Percentiles rank a stretch among this genome's conserved stretches.
phyloP scores from a whole-genome alignment of 2,329 filamentous ascomycete species.

The Penicillium sclerotiorum region DNA sequence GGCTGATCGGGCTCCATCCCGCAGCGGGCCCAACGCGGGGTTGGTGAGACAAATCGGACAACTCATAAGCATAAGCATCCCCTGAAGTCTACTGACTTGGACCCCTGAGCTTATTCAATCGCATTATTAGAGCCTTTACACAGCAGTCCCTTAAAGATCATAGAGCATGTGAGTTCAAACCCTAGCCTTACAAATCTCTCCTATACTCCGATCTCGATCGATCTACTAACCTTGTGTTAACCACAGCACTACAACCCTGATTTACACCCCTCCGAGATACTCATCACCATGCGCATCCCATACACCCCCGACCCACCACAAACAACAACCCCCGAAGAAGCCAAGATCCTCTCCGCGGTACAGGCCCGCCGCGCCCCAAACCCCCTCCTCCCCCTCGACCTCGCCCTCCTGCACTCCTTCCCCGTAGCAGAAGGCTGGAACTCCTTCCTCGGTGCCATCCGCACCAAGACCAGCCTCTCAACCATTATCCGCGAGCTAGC shows the following conservation, averaged over 20 bases:
- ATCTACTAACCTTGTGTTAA: background rate
- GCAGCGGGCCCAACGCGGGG: constrained; percentile 25
- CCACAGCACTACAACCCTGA: background rate
- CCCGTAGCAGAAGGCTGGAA: constrained; percentile 63
- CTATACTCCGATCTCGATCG: too few relatives aligned
- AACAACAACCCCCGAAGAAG: constrained; percentile 50
- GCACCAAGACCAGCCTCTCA: constrained; percentile 55
- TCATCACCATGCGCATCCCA: constrained; percentile 53
- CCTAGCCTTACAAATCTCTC: too few relatives aligned
- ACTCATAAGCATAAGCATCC: too few relatives aligned
- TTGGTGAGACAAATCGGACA: constrained; percentile 15
- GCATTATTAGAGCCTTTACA: too few relatives aligned
- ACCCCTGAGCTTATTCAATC: too few relatives aligned
- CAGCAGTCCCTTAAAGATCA: too few relatives aligned
- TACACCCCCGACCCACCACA: constrained; percentile 56
- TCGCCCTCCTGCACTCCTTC: constrained; percentile 57
- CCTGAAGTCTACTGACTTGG: too few relatives aligned
- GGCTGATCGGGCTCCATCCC: constrained; percentile 17
- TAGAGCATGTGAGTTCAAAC: too few relatives aligned
- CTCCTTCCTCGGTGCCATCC: constrained; percentile 58
- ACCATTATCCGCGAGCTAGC: constrained; percentile 69
- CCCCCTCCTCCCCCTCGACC: constrained; percentile 56
- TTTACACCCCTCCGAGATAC: background rate
- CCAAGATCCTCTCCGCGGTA: constrained; percentile 54
- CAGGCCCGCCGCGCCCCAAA: constrained; percentile 54